Evolutionary conservation across 2,329 filamentous ascomycete species (phyloP).

Genomic region (Xylariaceae sp.): DNA sequence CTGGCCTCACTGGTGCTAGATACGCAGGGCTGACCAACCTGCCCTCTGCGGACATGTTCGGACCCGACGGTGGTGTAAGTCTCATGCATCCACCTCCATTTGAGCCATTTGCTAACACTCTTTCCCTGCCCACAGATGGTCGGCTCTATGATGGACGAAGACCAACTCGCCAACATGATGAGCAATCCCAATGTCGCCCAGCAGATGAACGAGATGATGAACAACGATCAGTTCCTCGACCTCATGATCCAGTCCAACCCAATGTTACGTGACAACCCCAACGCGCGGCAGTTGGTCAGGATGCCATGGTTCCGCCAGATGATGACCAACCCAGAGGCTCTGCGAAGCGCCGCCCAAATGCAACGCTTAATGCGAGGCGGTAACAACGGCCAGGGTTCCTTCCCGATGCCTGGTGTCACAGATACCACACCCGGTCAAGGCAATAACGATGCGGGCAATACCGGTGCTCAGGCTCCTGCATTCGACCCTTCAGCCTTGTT

Average conservation of each 20-base stretch:
- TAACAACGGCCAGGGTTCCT: slow-evolving; percentile 52
- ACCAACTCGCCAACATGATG: slow-evolving; percentile 80
- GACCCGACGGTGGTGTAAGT: slow-evolving; percentile 89
- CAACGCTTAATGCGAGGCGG: slow-evolving; percentile 64
- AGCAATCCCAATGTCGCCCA: slow-evolving; percentile 83
- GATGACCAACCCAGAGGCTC: slow-evolving; percentile 85
- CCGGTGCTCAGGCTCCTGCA: slow-evolving; percentile 39
- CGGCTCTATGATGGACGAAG: slow-evolving; percentile 71
- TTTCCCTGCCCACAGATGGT: slow-evolving; percentile 66
- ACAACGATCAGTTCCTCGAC: slow-evolving; percentile 91
- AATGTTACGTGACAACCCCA: slow-evolving; percentile 45
- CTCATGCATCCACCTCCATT: neutral
- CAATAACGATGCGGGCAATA: slow-evolving; percentile 33
- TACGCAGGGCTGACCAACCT: slow-evolving; percentile 91
- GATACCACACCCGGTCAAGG: slow-evolving; percentile 70
- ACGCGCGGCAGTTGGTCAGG: slow-evolving; percentile 79
- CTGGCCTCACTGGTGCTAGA: slow-evolving; percentile 85
- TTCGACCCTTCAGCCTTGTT: slow-evolving; percentile 39
- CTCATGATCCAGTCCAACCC: slow-evolving; percentile 94
- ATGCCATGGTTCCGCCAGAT: slow-evolving; percentile 87
- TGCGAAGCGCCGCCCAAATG: slow-evolving; percentile 80
- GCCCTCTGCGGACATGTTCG: slow-evolving; percentile 84
- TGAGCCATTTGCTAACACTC: neutral
- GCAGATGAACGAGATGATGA: slow-evolving; percentile 89
- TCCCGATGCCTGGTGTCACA: slow-evolving; percentile 88